These are phyloP conservation scores for Irpex lacteus DNA, from an alignment of 1,284 basidiomycete genomes.

Conservation along the genomic window DNA sequence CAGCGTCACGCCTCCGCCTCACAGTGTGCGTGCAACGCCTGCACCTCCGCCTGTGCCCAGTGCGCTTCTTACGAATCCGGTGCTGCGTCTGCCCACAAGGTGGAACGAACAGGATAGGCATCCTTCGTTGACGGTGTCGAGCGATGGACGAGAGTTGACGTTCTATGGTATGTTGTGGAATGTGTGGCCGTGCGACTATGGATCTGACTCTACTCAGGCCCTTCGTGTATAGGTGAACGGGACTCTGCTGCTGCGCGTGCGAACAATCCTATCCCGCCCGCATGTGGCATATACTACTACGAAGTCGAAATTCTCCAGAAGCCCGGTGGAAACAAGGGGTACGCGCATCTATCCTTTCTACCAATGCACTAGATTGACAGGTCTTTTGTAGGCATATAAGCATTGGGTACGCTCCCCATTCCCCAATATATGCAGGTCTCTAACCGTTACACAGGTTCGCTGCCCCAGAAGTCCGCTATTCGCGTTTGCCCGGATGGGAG, in stretches of 20 bases:
- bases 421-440: constrained; percentile 1
- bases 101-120: constrained; percentile 74
- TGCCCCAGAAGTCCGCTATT: constrained; percentile 52
- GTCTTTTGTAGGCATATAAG: constrained; percentile 65
- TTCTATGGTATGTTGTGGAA: constrained; percentile 50
- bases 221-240: constrained; percentile 60
- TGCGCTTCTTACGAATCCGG: constrained; percentile 34
- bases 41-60: constrained; percentile 22
- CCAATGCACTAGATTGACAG: too few species aligned
- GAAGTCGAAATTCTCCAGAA: constrained; percentile 83
- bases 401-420: constrained; percentile 47
- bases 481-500: constrained; percentile 88
- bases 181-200: constrained; percentile 4
- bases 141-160: constrained; percentile 71
- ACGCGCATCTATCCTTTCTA: constrained; percentile 21
- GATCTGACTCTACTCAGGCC: constrained; percentile 33
- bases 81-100: constrained; percentile 66
- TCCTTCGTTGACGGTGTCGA: constrained; percentile 55
- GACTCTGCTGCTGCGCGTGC: constrained; percentile 83
- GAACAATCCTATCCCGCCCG: constrained; percentile 70
- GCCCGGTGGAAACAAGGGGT: constrained; percentile 66
- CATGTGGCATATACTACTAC: constrained; percentile 88
- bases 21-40: constrained; percentile 33
- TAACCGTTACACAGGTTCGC: constrained; percentile 37
- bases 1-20: constrained; percentile 59